Evolutionary conservation across 2,329 filamentous ascomycete species (phyloP).

Genomic region (Teratosphaeria epicoccoides): DNA sequence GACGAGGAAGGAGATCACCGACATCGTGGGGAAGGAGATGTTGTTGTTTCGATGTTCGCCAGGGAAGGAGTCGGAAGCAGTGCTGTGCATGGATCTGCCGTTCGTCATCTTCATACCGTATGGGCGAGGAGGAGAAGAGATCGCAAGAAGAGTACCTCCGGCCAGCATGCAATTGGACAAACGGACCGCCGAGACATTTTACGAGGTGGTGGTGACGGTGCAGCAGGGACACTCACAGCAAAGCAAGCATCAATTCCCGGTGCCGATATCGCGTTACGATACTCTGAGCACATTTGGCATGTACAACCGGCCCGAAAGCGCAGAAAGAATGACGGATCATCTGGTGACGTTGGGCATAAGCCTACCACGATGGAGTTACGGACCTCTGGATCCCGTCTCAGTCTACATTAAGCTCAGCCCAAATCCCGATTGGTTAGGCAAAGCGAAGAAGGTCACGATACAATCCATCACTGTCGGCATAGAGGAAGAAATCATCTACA

Average conservation of each 20-base stretch:
- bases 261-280: slow-evolving; percentile 87
- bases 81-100: slow-evolving; percentile 91
- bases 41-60: slow-evolving; percentile 77
- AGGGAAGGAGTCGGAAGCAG: slow-evolving; percentile 74
- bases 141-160: slow-evolving; percentile 79
- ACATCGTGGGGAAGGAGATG: slow-evolving; percentile 93
- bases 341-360: slow-evolving; percentile 86
- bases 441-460: slow-evolving; percentile 85
- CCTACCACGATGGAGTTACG: slow-evolving; percentile 91
- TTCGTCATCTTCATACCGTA: slow-evolving; percentile 97
- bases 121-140: slow-evolving; percentile 80
- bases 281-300: slow-evolving; percentile 97
- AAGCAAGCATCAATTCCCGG: slow-evolving; percentile 82
- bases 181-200: slow-evolving; percentile 91
- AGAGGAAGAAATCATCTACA: slow-evolving; percentile 97
- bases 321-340: slow-evolving; percentile 77
- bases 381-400: slow-evolving; percentile 85
- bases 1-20: slow-evolving; percentile 78
- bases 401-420: slow-evolving; percentile 92
- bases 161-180: slow-evolving; percentile 83
- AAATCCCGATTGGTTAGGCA: slow-evolving; percentile 81
- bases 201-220: slow-evolving; percentile 91
- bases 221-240: slow-evolving; percentile 82
- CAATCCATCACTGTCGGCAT: slow-evolving; percentile 88
- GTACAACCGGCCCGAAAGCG: slow-evolving; percentile 93